A percentile compares a stretch with the other conserved stretches of the same genome.
phyloP scores from a whole-genome alignment of 805 yeast genomes.

The Metschnikowia arizonensis region DNA sequence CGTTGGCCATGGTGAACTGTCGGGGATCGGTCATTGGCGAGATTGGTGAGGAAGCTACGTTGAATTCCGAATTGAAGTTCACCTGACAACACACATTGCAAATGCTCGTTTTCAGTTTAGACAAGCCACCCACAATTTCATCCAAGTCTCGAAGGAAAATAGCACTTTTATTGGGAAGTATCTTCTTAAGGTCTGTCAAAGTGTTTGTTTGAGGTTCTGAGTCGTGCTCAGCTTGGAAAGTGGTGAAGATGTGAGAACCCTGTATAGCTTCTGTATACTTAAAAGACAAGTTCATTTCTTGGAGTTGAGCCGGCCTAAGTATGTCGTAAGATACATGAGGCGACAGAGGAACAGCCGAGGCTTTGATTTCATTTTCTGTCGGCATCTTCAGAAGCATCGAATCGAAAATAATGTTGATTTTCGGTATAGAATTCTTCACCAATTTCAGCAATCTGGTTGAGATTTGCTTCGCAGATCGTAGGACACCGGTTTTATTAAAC shows the following conservation, averaged over 20 bases:
- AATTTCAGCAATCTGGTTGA: constrained; percentile 14
- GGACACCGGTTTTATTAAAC: constrained; percentile 31
- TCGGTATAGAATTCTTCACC: constrained; percentile 5
- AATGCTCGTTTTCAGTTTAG: constrained; percentile 9
- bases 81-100: constrained; percentile 11
- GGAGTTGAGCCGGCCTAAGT: constrained; percentile 3
- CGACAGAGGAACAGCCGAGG: not conserved
- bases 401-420: not conserved
- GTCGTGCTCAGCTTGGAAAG: not conserved
- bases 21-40: constrained; percentile 15
- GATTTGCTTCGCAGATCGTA: constrained; percentile 37
- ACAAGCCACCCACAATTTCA: constrained; percentile 5
- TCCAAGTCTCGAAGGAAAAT: constrained; percentile 9
- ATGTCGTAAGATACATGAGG: not conserved
- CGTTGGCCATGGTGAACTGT: constrained; percentile 14
- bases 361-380: not conserved
- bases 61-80: constrained; percentile 8
- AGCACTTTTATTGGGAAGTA: constrained; percentile 7
- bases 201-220: not conserved
- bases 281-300: constrained; percentile 13
- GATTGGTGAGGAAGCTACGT: constrained; percentile 12
- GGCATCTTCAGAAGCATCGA: not conserved
- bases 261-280: constrained; percentile 8
- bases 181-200: not conserved
- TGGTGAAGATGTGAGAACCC: constrained; percentile 11